Base-by-base conservation (phyloP, 208 protist species). In the Lotmaria passim region DNA sequence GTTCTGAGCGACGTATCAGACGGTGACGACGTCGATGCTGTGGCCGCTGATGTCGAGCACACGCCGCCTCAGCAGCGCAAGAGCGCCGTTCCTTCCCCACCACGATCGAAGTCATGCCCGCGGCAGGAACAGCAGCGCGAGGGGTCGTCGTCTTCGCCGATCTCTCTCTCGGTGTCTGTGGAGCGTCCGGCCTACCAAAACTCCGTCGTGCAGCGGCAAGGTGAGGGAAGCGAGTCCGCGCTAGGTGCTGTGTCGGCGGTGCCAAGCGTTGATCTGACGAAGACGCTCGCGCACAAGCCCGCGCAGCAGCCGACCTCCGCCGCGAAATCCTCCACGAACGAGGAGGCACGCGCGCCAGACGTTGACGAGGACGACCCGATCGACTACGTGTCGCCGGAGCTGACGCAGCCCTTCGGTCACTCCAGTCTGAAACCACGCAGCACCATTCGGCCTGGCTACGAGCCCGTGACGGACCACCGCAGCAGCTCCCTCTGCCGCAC, bases 391-490 rank as follows among this genome's bases (percentile, higher is more conserved):
- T 63, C 62, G 7, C 68, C 62, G 2, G 61, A 67, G 53, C 41
- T 82, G n/a, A 66, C 53, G 7, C 65, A 74, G 58, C 77, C 77
- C 15, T 64, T 57, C n/a, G 24, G 53, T 43, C 26, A 30, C 33
- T 44, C 58, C 7, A 64, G n/a, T 31, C 66, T 62, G 34, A 67
- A 57, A 15, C 53, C 48, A 5, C 65, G 75, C 24, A 65, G 64
- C 59, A 50, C 38, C 10, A 24, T 82, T 15, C 65, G 65, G 33
- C 79, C 79, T 17, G 74, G 69, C 46, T 84, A 75, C 60, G 60
- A 80, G 36, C 79, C 79, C 14, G 67, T 84, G 12, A 80, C 68
- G 34, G 57, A 51, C 31, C 70, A 58, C 63, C 34, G 44, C 28
- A 46, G 46, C 60, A 51, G 43, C 47, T 66, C 60, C 21, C 46